A percentile compares a stretch with the other conserved stretches of the same genome.
Conservation (phyloP, 176 grass and related monocot species). For the Juncus effusus region DNA sequence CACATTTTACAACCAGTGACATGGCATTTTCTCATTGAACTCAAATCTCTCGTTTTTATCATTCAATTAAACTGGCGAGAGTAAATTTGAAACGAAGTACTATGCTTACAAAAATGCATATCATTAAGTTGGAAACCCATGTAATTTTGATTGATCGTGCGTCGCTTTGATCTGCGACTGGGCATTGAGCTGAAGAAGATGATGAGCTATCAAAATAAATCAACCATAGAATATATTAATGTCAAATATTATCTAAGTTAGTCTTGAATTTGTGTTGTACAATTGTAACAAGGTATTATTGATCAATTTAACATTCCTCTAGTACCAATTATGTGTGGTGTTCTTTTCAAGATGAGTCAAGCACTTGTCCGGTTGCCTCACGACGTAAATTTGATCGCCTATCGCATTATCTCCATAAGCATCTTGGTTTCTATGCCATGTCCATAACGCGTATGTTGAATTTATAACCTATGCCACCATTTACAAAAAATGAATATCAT, state of each 20-base stretch:
- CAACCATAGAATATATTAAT: neutral
- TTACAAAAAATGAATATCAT: neutral
- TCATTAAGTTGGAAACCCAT: neutral
- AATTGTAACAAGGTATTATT: no score
- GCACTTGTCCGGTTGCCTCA: slow-evolving; percentile 67
- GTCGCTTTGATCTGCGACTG: slow-evolving; percentile 11
- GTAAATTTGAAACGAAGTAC: neutral
- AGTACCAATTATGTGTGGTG: slow-evolving; percentile 24
- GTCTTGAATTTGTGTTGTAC: neutral
- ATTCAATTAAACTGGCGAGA: no score
- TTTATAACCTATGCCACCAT: slow-evolving; percentile 54
- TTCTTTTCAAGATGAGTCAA: slow-evolving; percentile 17
- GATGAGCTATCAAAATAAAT: slow-evolving; percentile 4
- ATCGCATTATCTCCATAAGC: slow-evolving; percentile 42
- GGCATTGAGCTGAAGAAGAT: slow-evolving; percentile 5
- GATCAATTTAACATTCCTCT: no score
- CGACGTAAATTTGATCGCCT: slow-evolving; percentile 91
- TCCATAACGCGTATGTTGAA: slow-evolving; percentile 91
- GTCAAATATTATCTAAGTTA: neutral
- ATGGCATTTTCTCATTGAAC: no score
- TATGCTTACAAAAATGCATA: slow-evolving; percentile 5
- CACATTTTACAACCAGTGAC: no score
- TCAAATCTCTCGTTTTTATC: no score
- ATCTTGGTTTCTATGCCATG: slow-evolving; percentile 94
- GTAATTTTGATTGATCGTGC: neutral